Conservation (phyloP, 139 green algal genomes). For the Raphidocelis subcapitata region DNA sequence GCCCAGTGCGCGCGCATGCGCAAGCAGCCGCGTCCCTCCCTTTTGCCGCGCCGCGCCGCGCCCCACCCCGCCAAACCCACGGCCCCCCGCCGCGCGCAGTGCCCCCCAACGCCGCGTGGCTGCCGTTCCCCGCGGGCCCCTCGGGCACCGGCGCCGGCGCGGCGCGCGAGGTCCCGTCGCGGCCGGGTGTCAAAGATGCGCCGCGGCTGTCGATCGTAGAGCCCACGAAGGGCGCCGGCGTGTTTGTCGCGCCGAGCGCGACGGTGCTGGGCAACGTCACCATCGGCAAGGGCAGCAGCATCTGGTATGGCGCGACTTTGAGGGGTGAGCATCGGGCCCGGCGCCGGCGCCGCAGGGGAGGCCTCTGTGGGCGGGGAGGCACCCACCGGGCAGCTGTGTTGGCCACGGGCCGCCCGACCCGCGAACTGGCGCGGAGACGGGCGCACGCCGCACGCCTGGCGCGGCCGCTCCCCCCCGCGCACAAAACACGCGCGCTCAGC, state of each 20-base stretch:
- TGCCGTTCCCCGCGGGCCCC: conserved; percentile 29
- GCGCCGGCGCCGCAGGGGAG: background rate
- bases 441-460: background rate
- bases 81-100: conserved; percentile 29
- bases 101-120: conserved; percentile 52
- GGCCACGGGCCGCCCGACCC: background rate
- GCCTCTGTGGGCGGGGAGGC: background rate
- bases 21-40: background rate
- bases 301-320: conserved; percentile 93
- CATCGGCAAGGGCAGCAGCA: conserved; percentile 69
- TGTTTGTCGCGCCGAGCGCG: conserved; percentile 89
- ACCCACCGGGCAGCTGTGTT: background rate
- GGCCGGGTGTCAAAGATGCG: background rate
- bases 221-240: conserved; percentile 55
- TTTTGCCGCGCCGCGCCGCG: background rate
- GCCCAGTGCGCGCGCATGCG: background rate
- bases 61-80: background rate
- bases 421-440: background rate
- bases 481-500: no score
- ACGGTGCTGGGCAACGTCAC: conserved; percentile 91
- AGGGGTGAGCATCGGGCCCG: conserved; percentile 58
- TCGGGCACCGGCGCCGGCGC: conserved; percentile 12
- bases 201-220: conserved; percentile 24
- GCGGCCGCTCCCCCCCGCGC: no score
- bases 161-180: background rate